A percentile compares a stretch with the other conserved stretches of the same genome.
These are phyloP conservation scores for Tolypocladium ophioglossoides DNA, from an alignment of 2,329 filamentous ascomycete genomes.

Conservation along the genomic window DNA sequence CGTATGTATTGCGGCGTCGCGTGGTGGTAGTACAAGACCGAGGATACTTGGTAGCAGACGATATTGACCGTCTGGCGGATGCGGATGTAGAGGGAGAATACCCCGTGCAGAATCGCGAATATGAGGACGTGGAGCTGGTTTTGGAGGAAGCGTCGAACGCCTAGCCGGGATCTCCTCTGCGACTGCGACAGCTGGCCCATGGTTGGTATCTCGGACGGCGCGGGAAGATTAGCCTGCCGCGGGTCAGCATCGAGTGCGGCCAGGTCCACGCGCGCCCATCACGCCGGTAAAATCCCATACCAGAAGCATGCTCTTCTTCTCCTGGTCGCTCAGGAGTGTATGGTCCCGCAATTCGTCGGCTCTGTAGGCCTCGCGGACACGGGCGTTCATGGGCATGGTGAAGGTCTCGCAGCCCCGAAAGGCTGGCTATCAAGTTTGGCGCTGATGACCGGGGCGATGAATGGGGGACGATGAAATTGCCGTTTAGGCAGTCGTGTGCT, in stretches of 20 bases:
- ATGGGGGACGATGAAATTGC: background rate
- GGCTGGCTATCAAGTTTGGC: conserved; percentile 11
- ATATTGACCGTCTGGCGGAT: conserved; percentile 70
- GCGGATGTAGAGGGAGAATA: conserved; percentile 85
- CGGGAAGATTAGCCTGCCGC: conserved; percentile 25
- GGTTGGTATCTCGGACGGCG: conserved; percentile 20
- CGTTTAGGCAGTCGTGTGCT: background rate
- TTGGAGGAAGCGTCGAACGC: conserved; percentile 50
- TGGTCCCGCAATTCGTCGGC: conserved; percentile 26
- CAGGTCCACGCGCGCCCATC: background rate
- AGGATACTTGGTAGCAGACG: conserved; percentile 65
- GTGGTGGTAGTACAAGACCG: conserved; percentile 89
- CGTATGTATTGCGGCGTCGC: conserved; percentile 87
- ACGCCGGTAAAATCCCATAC: conserved; percentile 11
- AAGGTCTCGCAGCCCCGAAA: conserved; percentile 14
- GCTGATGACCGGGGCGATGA: background rate
- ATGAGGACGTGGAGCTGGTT: conserved; percentile 55
- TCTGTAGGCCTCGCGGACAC: conserved; percentile 28
- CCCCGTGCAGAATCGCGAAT: conserved; percentile 60
- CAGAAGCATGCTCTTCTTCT: conserved; percentile 25
- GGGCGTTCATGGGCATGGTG: conserved; percentile 23
- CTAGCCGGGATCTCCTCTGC: conserved; percentile 32
- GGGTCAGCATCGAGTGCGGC: conserved; percentile 6
- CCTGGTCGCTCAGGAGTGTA: conserved; percentile 21
- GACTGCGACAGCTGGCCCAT: conserved; percentile 14